phyloP scores from a whole-genome alignment of 2,329 filamentous ascomycete species.

The Aspergillus ochraceoroseus region DNA sequence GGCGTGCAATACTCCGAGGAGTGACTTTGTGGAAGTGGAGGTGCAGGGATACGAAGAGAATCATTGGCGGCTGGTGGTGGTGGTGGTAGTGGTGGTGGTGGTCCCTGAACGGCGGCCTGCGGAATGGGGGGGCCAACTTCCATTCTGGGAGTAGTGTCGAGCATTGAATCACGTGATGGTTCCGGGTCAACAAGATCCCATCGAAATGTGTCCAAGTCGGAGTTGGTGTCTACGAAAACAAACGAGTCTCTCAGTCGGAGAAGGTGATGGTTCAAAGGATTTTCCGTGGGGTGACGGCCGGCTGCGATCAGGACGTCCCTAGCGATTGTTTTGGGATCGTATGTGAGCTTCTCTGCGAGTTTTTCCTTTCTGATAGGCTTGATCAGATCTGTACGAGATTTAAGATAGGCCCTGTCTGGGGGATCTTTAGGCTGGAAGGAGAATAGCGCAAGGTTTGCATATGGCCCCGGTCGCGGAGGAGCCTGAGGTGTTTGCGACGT shows the following conservation, averaged over 20 bases:
- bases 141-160: background rate
- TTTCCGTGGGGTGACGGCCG: constrained; percentile 57
- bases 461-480: background rate
- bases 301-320: constrained; percentile 59
- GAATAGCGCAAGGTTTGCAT: constrained; percentile 9
- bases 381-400: constrained; percentile 38
- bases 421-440: constrained; percentile 12
- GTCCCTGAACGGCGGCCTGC: constrained; percentile 11
- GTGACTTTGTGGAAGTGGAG: too few relatives aligned
- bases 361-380: constrained; percentile 42
- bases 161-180: constrained; percentile 14
- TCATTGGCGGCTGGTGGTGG: background rate
- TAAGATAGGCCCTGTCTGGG: constrained; percentile 22
- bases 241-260: constrained; percentile 45
- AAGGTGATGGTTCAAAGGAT: constrained; percentile 57
- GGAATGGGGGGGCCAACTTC: background rate
- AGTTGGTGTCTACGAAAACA: constrained; percentile 40
- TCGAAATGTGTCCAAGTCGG: constrained; percentile 55
- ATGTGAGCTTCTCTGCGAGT: constrained; percentile 46
- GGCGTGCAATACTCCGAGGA: background rate
- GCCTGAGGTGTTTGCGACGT: constrained; percentile 2
- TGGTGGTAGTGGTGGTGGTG: background rate
- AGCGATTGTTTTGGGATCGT: constrained; percentile 59
- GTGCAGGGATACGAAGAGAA: too few relatives aligned
- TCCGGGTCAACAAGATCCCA: constrained; percentile 56